phyloP scores from a whole-genome alignment of 1,284 basidiomycete genomes.

The Ganoderma lucidum region DNA sequence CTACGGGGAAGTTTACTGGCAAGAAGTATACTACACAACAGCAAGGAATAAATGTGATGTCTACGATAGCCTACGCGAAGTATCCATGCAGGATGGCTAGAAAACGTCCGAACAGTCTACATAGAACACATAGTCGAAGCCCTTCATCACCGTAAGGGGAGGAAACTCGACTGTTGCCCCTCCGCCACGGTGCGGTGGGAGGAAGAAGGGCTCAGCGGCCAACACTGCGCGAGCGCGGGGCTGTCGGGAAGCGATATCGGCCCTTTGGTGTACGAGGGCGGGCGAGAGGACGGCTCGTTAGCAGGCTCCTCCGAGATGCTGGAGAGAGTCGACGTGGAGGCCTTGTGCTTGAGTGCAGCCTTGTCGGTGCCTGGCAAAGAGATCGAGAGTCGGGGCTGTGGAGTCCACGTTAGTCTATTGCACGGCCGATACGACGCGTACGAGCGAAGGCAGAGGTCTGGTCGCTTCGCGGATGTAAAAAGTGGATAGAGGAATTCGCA shows the following conservation, averaged over 20 bases:
- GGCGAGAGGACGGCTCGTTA: not conserved
- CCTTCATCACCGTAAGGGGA: not conserved
- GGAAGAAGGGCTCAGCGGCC: not conserved
- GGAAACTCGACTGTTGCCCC: not conserved
- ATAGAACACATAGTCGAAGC: not conserved
- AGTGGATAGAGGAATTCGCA: not conserved
- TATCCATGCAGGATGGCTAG: not conserved
- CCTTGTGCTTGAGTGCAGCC: not conserved
- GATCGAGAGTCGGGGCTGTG: conserved; percentile 1
- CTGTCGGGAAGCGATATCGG: not conserved
- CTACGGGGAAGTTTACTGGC: not conserved
- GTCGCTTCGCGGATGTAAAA: not conserved
- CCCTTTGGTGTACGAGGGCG: not conserved
- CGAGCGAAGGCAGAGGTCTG: not conserved
- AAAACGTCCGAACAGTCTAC: not conserved
- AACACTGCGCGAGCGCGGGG: not conserved
- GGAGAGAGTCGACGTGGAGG: not conserved
- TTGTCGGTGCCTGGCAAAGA: not conserved
- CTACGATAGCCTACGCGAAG: not conserved
- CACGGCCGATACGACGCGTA: too few species aligned
- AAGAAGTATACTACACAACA: not conserved
- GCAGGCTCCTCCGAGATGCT: not conserved
- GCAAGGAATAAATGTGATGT: not conserved
- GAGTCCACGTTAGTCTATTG: not conserved
- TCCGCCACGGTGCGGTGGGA: not conserved